Evolutionary conservation across 116 monocot genomes (phyloP).

Genomic region (Iris pallida): DNA sequence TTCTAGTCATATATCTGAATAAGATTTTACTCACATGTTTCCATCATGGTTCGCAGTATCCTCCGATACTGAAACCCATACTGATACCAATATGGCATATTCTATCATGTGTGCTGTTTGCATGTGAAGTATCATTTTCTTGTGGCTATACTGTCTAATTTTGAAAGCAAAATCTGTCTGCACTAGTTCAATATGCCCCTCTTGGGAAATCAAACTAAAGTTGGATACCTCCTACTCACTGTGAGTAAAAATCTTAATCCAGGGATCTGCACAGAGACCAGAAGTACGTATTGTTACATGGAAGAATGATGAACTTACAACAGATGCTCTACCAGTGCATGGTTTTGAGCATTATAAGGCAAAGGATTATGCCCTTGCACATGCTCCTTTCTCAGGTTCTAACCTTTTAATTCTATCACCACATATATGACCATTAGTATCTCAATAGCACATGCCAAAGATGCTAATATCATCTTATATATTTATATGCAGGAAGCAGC

Average conservation of each 20-base stretch:
- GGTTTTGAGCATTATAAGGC: slow-evolving; percentile 97
- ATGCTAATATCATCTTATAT: slow-evolving; percentile 2
- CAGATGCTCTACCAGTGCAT: slow-evolving; percentile 94
- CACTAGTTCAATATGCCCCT: background rate
- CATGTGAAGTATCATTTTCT: too few species aligned
- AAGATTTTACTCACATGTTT: too few species aligned
- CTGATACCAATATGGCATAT: too few species aligned
- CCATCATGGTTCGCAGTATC: too few species aligned
- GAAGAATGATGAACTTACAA: slow-evolving; percentile 99
- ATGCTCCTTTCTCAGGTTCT: slow-evolving; percentile 89
- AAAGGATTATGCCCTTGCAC: slow-evolving; percentile 94
- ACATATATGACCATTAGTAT: slow-evolving; percentile 3
- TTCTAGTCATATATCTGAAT: too few species aligned
- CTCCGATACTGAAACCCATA: too few species aligned
- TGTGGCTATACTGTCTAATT: too few species aligned
- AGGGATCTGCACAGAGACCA: slow-evolving; percentile 94
- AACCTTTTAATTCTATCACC: background rate
- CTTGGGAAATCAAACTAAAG: background rate
- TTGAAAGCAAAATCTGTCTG: too few species aligned
- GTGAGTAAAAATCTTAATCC: slow-evolving; percentile 9
- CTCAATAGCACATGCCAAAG: background rate
- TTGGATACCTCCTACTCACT: background rate
- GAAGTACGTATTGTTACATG: slow-evolving; percentile 87
- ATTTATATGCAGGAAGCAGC: slow-evolving; percentile 74
- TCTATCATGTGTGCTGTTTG: too few species aligned